A percentile compares a stretch with the other conserved stretches of the same genome.
phyloP scores from a whole-genome alignment of 345 rosid species.

The Pistacia vera region DNA sequence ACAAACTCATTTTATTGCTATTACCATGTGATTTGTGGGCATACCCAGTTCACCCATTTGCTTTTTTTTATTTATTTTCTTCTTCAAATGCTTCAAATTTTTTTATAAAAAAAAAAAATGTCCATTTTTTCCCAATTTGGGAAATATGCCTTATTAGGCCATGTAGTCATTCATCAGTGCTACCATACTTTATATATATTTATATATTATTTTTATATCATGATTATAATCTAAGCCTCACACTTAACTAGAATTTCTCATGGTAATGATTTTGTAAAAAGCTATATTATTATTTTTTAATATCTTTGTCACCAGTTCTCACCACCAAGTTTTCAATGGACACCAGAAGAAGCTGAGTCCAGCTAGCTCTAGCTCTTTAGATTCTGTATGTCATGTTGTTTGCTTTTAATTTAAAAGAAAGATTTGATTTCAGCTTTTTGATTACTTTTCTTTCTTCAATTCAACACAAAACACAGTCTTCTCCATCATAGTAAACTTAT shows the following conservation, averaged over 20 bases:
- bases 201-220: slow-evolving; percentile 6
- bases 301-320: slow-evolving; percentile 30
- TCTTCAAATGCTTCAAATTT: neutral
- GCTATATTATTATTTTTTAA: slow-evolving; percentile 21
- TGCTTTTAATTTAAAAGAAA: slow-evolving; percentile 24
- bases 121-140: slow-evolving; percentile 34
- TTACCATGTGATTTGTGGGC: slow-evolving; percentile 47
- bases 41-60: slow-evolving; percentile 30
- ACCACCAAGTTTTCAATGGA: slow-evolving; percentile 28
- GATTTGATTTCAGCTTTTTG: slow-evolving; percentile 37
- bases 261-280: slow-evolving; percentile 41
- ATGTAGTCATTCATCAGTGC: slow-evolving; percentile 33
- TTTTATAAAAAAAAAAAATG: no score
- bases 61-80: neutral
- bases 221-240: slow-evolving; percentile 35
- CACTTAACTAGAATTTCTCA: slow-evolving; percentile 26
- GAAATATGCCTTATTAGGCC: slow-evolving; percentile 45
- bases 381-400: slow-evolving; percentile 13
- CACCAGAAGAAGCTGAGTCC: slow-evolving; percentile 28
- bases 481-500: neutral
- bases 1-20: slow-evolving; percentile 52
- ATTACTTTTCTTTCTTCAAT: slow-evolving; percentile 8
- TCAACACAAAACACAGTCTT: neutral
- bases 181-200: slow-evolving; percentile 1
- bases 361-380: slow-evolving; percentile 35